Evolutionary conservation across 441 rosid genomes (phyloP).

Genomic region (Francoa sonchifolia): DNA sequence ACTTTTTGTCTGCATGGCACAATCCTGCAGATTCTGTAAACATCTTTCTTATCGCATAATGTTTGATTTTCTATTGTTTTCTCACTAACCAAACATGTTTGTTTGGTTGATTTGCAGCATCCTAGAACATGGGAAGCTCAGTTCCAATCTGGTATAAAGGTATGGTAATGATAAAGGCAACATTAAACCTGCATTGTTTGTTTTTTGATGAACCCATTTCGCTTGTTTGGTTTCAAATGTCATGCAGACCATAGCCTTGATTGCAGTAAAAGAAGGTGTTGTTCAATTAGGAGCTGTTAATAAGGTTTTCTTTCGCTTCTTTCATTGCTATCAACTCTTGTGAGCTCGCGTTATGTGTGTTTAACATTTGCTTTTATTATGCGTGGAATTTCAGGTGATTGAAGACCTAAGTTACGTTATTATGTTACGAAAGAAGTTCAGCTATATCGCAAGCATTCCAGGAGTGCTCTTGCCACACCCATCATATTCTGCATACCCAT

Average conservation of each 20-base stretch:
- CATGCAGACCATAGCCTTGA: conserved; percentile 83
- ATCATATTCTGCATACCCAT: conserved; percentile 64
- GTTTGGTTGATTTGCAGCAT: conserved; percentile 30
- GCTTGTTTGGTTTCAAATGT: conserved; percentile 6
- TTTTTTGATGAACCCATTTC: not conserved
- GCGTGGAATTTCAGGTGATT: conserved; percentile 33
- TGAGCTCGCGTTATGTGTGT: no score
- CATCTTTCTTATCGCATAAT: conserved; percentile 5
- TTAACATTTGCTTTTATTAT: no score
- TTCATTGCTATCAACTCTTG: no score
- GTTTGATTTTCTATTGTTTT: not conserved
- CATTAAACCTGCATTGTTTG: not conserved
- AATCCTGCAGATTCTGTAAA: conserved; percentile 87
- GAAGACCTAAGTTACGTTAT: conserved; percentile 85
- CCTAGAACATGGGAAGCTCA: conserved; percentile 23
- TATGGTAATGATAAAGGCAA: conserved; percentile 13
- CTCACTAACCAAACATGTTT: not conserved
- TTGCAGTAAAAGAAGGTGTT: conserved; percentile 94
- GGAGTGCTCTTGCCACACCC: conserved; percentile 94
- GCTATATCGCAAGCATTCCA: conserved; percentile 90
- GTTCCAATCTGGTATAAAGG: conserved; percentile 44
- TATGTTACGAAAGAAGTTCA: conserved; percentile 65
- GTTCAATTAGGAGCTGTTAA: conserved; percentile 84
- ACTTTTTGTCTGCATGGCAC: conserved; percentile 90
- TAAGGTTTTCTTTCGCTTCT: conserved; percentile 48